Conservation (phyloP, 2,329 filamentous ascomycete species). For the Scleromitrula shiraiana region DNA sequence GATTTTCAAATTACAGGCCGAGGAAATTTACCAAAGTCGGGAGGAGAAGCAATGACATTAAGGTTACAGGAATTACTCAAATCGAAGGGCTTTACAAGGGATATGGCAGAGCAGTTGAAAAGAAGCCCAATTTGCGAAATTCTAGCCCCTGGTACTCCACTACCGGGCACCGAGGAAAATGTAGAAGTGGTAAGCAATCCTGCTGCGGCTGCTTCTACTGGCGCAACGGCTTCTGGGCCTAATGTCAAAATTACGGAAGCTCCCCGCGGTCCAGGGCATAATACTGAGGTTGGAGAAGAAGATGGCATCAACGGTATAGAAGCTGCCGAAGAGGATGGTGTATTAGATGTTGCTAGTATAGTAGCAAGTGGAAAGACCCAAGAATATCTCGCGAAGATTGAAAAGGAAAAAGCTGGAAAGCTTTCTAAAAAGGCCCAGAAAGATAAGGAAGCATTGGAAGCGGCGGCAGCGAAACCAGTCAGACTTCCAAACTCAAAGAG, state of each 20-base stretch:
- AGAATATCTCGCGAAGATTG: conserved; percentile 76
- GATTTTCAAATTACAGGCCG: conserved; percentile 67
- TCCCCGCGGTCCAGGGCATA: conserved; percentile 16
- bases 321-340: conserved; percentile 55
- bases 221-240: conserved; percentile 28
- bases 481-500: conserved; percentile 67
- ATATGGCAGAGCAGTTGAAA: conserved; percentile 66
- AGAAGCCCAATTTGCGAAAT: conserved; percentile 60
- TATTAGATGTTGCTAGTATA: conserved; percentile 77
- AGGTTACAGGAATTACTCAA: conserved; percentile 60
- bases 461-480: conserved; percentile 44
- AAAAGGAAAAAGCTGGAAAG: conserved; percentile 57
- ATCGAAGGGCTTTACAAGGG: conserved; percentile 48
- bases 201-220: conserved; percentile 28
- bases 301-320: conserved; percentile 34
- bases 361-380: conserved; percentile 74
- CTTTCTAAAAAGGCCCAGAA: conserved; percentile 45
- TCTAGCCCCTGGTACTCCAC: conserved; percentile 44
- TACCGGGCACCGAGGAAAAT: conserved; percentile 40
- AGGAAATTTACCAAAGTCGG: conserved; percentile 57
- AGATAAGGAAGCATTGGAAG: conserved; percentile 39
- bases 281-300: conserved; percentile 27
- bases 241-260: conserved; percentile 28
- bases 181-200: conserved; percentile 27
- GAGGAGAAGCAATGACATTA: conserved; percentile 80